Percentiles rank a stretch among this genome's conserved stretches.
Evolutionary conservation across 169 alveolate species (phyloP).

Genomic region (Babesia divergens): DNA sequence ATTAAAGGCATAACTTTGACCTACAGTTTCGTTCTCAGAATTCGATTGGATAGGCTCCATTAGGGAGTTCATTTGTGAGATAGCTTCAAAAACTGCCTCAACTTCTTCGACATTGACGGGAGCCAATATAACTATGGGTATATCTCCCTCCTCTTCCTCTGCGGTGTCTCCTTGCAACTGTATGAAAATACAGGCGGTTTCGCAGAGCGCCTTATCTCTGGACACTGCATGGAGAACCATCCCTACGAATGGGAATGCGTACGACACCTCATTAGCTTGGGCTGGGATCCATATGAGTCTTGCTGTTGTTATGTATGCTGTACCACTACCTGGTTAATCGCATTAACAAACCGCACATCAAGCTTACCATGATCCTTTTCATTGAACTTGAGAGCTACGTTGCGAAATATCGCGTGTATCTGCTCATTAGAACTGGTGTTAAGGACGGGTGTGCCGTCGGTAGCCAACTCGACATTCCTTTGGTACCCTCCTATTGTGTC

Average conservation of each 20-base stretch:
- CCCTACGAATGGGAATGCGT: conserved; percentile 30
- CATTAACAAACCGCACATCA: too few species aligned
- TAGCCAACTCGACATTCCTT: conserved; percentile 7
- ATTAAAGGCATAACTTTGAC: too few species aligned
- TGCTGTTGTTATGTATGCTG: conserved; percentile 30
- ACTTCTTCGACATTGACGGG: conserved; percentile 19
- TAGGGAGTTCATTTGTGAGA: conserved; percentile 46
- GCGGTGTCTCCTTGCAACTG: conserved; percentile 38
- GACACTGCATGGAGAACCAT: conserved; percentile 65
- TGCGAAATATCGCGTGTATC: not conserved
- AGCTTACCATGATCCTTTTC: conserved; percentile 27
- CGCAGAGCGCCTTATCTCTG: conserved; percentile 40
- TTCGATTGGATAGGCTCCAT: not conserved
- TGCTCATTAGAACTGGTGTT: conserved; percentile 27
- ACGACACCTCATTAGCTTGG: conserved; percentile 2
- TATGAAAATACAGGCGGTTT: conserved; percentile 48
- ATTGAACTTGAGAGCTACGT: conserved; percentile 43
- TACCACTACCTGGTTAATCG: conserved; percentile 40
- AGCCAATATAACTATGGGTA: conserved; percentile 55
- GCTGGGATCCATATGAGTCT: conserved; percentile 43
- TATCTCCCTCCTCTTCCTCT: conserved; percentile 49
- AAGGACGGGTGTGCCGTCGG: conserved; percentile 16
- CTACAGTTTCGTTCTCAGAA: conserved; percentile 36
- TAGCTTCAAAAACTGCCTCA: conserved; percentile 35
- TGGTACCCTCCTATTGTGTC: conserved; percentile 19